Evolutionary conservation across 2,329 filamentous ascomycete genomes (phyloP).

Genomic region (Nemania diffusa): DNA sequence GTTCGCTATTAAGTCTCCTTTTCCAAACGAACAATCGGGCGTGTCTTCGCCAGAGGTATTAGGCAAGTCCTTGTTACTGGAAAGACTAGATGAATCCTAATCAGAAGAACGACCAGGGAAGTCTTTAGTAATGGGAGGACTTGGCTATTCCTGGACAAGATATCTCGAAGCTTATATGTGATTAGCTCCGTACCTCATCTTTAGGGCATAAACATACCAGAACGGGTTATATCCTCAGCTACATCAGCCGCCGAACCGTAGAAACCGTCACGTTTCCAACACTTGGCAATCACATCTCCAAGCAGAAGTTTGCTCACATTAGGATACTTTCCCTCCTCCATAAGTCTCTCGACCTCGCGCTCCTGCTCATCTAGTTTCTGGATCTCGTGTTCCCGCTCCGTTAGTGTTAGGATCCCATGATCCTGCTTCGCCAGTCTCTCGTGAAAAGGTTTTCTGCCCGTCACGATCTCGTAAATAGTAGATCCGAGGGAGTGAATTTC

Average conservation of each 20-base stretch:
- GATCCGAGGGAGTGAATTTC: not conserved
- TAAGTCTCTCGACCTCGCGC: conserved; percentile 1
- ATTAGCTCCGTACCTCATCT: not conserved
- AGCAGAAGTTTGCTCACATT: not conserved
- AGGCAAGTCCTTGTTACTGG: not conserved
- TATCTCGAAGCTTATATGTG: not conserved
- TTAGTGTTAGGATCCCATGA: not conserved
- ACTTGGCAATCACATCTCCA: conserved; percentile 1
- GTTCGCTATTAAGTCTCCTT: not conserved
- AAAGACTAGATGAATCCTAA: conserved; percentile 1
- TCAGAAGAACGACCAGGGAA: not conserved
- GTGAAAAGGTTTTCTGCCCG: not conserved
- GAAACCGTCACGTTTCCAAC: conserved; percentile 3
- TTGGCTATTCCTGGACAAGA: not conserved
- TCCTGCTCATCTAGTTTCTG: not conserved
- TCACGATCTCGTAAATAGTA: not conserved
- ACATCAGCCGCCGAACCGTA: conserved; percentile 4
- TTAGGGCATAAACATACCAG: conserved; percentile 4
- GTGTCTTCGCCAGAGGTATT: not conserved
- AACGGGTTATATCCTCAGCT: conserved; percentile 1
- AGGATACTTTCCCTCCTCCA: conserved; percentile 2
- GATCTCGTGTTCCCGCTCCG: not conserved
- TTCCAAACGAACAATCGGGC: not conserved
- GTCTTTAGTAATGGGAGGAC: conserved; percentile 1
- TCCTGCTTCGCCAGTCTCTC: not conserved